Conservation (phyloP, 768 basidiomycete species). For the Mycena belliarum region DNA sequence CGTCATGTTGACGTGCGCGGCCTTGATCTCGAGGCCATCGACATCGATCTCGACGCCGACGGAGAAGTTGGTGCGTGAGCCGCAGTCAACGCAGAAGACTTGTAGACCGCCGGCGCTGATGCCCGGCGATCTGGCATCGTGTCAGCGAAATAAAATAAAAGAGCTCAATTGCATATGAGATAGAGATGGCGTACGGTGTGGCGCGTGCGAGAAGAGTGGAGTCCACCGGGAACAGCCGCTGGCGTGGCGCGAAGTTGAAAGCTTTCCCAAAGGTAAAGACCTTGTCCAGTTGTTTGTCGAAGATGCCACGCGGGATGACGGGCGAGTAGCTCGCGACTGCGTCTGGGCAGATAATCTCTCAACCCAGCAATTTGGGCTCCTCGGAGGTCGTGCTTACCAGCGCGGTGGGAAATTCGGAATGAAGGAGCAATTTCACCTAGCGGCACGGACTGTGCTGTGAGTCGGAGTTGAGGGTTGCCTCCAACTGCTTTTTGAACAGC, state of each 20-base stretch:
- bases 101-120: neutral
- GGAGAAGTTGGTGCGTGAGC: constrained; percentile 4
- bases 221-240: too few relatives aligned
- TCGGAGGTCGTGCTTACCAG: neutral
- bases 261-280: too few relatives aligned
- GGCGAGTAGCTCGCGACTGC: neutral
- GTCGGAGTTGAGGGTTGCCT: neutral
- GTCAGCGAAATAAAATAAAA: too few relatives aligned
- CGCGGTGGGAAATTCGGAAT: neutral
- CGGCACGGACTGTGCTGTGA: neutral
- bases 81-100: constrained; percentile 14
- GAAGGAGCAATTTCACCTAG: neutral
- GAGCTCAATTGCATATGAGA: too few relatives aligned
- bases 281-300: too few relatives aligned
- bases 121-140: too few relatives aligned
- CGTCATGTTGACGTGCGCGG: constrained; percentile 11
- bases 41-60: constrained; percentile 11
- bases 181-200: too few relatives aligned
- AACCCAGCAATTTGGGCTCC: neutral
- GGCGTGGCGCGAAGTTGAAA: too few relatives aligned
- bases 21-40: neutral
- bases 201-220: too few relatives aligned
- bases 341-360: neutral
- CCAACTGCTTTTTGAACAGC: neutral
- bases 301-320: too few relatives aligned